Base-by-base conservation (phyloP, 75 land plant genomes). In the Azolla pinnata region DNA sequence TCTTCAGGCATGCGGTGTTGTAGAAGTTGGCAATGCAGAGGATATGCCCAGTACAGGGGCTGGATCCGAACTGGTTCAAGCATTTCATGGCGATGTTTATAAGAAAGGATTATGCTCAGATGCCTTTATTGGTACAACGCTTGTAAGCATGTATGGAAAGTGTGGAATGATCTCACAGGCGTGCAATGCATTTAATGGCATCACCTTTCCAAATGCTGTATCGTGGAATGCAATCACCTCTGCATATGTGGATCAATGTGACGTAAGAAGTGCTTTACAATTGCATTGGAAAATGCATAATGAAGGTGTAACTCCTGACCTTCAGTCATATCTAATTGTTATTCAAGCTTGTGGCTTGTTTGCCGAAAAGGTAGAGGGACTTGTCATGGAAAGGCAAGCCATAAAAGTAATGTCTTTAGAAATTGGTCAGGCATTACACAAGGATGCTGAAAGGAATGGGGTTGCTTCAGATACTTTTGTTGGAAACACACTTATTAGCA, bases 321-420 rank as follows among this genome's bases (percentile, higher is more conserved):
- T 23, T 1, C 44, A 63, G 8, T 67, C 82, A 3, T 69, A 72
- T 35, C 47, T 72, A 0, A 75, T 65, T 38, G 67, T 68, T 31
- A 58, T 82, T 12, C 64, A 53, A 53, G 78, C 81, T 46, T 82
- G 75, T 62, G 84, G 25, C 27, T 23, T 24, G 18, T 14, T 52
- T 23, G 54, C 25, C 1, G 54, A 52, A 18, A 52, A 52, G 54
- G 54, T 24, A 23, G 29, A 24, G 29, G 4, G 21, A 23, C 0
- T 54, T 4, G 59, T 54, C 8, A 18, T 55, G 19, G 59, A 31
- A 42, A 29, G 60, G 60, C 30, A 17, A 20, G 5, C 45, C n/a
- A 14, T 54, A 16, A 65, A 55, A 23, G 1, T 1, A 35, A 33
- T 33, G 34, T 55, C 16, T 28, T 38, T 56, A 2, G 46, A 34